Conservation (phyloP, 2,329 filamentous ascomycete genomes). For the Aspergillus transmontanensis region DNA sequence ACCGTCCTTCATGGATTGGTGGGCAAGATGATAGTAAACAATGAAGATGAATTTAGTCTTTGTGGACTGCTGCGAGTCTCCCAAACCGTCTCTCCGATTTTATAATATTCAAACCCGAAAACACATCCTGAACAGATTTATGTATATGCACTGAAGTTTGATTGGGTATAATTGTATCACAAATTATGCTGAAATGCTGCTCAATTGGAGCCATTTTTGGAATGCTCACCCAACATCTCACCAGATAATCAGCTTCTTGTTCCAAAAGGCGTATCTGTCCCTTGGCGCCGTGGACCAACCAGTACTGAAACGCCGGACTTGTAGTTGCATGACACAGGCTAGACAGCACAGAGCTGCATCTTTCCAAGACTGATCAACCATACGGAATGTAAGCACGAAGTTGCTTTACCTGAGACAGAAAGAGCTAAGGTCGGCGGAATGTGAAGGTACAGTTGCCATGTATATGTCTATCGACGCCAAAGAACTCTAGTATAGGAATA, state of each 20-base stretch:
- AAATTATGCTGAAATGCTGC: constrained; percentile 1
- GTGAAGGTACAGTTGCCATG: background rate
- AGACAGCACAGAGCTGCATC: background rate
- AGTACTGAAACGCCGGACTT: background rate
- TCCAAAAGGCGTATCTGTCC: background rate
- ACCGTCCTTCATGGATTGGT: background rate
- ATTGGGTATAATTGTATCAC: constrained; percentile 21
- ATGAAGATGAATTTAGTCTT: background rate
- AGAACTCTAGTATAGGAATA: background rate
- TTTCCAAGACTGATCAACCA: background rate
- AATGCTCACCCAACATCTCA: background rate
- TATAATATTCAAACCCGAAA: background rate
- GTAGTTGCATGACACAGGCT: background rate
- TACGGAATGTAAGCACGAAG: background rate
- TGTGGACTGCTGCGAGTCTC: background rate
- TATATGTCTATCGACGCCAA: background rate
- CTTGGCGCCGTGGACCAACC: background rate
- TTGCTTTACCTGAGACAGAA: background rate
- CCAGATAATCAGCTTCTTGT: background rate
- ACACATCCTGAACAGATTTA: background rate
- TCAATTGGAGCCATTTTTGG: background rate
- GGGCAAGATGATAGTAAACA: background rate
- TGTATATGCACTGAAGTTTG: constrained; percentile 7
- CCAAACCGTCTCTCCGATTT: background rate
- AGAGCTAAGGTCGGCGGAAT: background rate